phyloP scores from a whole-genome alignment of 2,329 filamentous ascomycete genomes.

The Paecilomyces dactylethromorphus region DNA sequence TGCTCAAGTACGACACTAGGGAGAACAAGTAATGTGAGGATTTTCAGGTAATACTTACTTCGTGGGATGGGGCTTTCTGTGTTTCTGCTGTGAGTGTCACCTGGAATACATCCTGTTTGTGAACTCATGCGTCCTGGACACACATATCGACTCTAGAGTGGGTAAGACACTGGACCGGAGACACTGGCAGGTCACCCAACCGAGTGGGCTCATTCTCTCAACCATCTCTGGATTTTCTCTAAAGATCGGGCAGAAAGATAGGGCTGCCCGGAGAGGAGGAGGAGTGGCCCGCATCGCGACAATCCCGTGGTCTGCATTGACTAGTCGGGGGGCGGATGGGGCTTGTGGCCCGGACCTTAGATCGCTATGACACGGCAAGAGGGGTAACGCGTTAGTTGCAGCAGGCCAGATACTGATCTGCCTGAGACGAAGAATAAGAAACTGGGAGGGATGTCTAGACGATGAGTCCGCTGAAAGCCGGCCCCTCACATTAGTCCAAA shows the following conservation, averaged over 20 bases:
- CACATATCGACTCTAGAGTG: background rate
- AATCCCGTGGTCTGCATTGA: background rate
- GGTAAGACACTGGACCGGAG: background rate
- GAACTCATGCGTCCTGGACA: background rate
- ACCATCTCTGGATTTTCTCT: background rate
- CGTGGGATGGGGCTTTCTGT: background rate
- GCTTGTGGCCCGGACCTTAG: background rate
- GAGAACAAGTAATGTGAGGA: background rate
- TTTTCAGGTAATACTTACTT: background rate
- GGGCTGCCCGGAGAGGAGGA: background rate
- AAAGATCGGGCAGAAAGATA: background rate
- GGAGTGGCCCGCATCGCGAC: background rate
- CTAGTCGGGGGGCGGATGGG: background rate
- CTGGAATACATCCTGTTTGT: too few relatives aligned
- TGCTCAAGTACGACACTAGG: background rate
- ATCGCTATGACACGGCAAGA: background rate
- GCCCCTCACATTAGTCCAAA: background rate
- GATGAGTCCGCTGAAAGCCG: background rate
- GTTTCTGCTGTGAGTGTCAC: too few relatives aligned
- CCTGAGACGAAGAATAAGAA: background rate
- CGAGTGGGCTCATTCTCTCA: background rate
- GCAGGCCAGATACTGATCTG: background rate
- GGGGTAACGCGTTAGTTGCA: background rate
- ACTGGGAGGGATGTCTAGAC: too few relatives aligned
- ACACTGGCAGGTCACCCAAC: background rate